Conservation (phyloP, 139 green algal species). For the Axilococcus clingmanii region DNA sequence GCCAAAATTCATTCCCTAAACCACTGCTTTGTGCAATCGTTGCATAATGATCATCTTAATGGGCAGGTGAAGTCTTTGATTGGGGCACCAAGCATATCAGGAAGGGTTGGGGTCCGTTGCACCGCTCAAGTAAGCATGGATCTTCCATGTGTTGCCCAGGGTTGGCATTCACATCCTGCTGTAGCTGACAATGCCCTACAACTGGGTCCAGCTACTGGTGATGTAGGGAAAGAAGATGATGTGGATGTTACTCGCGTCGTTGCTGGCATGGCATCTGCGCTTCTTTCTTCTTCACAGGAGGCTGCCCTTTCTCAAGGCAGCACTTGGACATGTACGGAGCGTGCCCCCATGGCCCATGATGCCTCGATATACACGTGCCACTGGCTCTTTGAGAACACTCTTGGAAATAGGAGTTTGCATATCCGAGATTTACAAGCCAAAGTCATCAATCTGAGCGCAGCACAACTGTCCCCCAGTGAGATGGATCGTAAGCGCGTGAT, state of each 20-base stretch:
- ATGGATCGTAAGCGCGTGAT: slow-evolving; percentile 5
- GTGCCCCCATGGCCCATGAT: slow-evolving; percentile 4
- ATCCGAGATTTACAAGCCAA: slow-evolving; percentile 3
- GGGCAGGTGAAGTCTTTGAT: too few species aligned
- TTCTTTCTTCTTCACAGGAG: neutral
- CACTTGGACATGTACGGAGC: neutral
- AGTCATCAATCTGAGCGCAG: neutral
- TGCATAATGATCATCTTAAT: too few species aligned
- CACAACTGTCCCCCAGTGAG: neutral
- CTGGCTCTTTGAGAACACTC: slow-evolving; percentile 1
- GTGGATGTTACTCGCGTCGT: slow-evolving; percentile 8
- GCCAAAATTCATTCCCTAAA: too few species aligned
- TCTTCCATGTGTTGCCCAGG: too few species aligned
- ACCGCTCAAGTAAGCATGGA: too few species aligned
- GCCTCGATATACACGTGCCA: slow-evolving; percentile 13
- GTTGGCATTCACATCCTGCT: slow-evolving; percentile 21
- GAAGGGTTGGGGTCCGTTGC: too few species aligned
- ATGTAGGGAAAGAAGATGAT: slow-evolving; percentile 7
- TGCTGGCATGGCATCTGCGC: slow-evolving; percentile 5
- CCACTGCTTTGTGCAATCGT: too few species aligned
- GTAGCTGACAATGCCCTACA: slow-evolving; percentile 25
- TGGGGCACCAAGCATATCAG: too few species aligned
- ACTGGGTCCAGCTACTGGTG: slow-evolving; percentile 16
- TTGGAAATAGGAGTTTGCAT: neutral
- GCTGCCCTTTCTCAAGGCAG: neutral